A percentile compares a stretch with the other conserved stretches of the same genome.
Conservation (phyloP, 1,284 basidiomycete genomes). For the Malassezia restricta region DNA sequence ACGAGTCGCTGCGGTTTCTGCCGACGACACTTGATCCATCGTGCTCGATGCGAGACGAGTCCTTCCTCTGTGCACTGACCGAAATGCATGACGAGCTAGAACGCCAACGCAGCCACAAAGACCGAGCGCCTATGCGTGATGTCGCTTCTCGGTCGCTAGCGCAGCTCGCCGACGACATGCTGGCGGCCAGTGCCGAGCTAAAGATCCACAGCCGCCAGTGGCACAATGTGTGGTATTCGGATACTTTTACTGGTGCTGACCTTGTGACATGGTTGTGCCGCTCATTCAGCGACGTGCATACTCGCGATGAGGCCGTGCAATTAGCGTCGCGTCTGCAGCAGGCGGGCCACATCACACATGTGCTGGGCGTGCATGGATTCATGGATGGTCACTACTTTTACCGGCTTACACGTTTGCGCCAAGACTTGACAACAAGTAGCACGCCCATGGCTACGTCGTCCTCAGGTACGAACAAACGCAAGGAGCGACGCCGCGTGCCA, state of each 20-base stretch:
- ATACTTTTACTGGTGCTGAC: constrained; percentile 40
- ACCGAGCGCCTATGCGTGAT: not conserved
- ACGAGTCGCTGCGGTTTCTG: constrained; percentile 31
- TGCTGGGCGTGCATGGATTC: constrained; percentile 35
- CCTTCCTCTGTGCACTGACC: constrained; percentile 32
- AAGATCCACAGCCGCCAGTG: constrained; percentile 40
- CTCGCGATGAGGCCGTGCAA: constrained; percentile 37
- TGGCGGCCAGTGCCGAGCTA: constrained; percentile 19
- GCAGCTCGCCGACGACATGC: constrained; percentile 26
- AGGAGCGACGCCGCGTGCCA: constrained; percentile 20
- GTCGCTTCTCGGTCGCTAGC: constrained; percentile 18
- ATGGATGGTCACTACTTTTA: constrained; percentile 45
- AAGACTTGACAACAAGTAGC: not conserved
- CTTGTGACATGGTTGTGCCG: constrained; percentile 41
- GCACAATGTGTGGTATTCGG: constrained; percentile 38
- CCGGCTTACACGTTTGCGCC: constrained; percentile 10
- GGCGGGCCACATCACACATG: constrained; percentile 38
- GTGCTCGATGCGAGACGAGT: constrained; percentile 32
- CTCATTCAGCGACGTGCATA: constrained; percentile 31
- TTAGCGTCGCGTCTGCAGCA: constrained; percentile 29
- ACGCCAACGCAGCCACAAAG: not conserved
- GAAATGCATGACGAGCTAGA: constrained; percentile 22
- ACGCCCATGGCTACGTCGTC: not conserved
- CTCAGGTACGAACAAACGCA: not conserved
- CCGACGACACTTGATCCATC: constrained; percentile 43